Percentiles rank a stretch among this genome's conserved stretches.
Evolutionary conservation across 139 green algal genomes (phyloP).

Genomic region (Coelastrella sp.): DNA sequence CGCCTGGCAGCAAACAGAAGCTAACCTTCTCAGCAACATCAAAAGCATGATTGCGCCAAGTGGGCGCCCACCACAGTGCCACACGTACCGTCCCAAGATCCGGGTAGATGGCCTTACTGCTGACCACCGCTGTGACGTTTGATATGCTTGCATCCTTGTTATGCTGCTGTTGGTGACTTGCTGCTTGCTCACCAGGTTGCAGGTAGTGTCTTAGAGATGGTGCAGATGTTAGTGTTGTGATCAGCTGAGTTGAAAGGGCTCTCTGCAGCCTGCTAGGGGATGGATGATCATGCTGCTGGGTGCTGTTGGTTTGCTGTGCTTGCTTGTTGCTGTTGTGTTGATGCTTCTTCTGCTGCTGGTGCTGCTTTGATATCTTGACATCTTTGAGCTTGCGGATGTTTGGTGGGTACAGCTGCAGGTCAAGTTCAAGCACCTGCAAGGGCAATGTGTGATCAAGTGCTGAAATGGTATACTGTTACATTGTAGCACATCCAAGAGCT

Average conservation of each 20-base stretch:
- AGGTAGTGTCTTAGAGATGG: slow-evolving; percentile 23
- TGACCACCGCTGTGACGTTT: not conserved
- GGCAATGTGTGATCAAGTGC: not conserved
- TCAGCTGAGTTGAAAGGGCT: not conserved
- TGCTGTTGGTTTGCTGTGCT: not conserved
- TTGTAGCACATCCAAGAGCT: not conserved
- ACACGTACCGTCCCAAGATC: slow-evolving; percentile 37
- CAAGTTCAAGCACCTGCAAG: slow-evolving; percentile 38
- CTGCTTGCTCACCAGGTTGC: not conserved
- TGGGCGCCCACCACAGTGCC: slow-evolving; percentile 43
- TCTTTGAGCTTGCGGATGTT: slow-evolving; percentile 18
- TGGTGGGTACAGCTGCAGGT: slow-evolving; percentile 36
- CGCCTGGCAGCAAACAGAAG: slow-evolving; percentile 50
- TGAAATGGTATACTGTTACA: not conserved
- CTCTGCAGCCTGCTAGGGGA: not conserved
- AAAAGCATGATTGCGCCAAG: not conserved
- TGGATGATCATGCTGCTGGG: not conserved
- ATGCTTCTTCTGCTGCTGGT: slow-evolving; percentile 28
- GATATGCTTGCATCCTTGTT: not conserved
- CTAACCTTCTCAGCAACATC: slow-evolving; percentile 25
- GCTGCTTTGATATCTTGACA: slow-evolving; percentile 32
- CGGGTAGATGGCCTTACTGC: not conserved
- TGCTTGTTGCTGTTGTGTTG: slow-evolving; percentile 8
- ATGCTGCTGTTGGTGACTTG: slow-evolving; percentile 4
- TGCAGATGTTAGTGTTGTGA: not conserved